Evolutionary conservation across 164 flowering plant species (phyloP), one percentile per base, ranked within the genome.

Genomic region (Chimonanthus salicifolius): DNA sequence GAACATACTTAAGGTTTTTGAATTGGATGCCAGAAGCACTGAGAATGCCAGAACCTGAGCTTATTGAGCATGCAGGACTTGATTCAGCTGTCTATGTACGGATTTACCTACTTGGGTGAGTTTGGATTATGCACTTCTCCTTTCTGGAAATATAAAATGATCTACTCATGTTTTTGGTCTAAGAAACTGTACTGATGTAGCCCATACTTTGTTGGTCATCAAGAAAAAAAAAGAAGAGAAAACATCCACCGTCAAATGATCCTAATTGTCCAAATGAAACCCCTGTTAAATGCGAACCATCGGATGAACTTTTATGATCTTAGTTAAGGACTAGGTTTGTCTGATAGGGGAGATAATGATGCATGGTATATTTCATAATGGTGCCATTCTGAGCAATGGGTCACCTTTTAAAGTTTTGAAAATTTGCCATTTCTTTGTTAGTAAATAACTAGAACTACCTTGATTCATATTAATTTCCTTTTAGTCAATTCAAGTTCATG

Each of bases 1-100:
- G 80, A 75, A 87, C 92, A 11, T 94, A 94, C 75, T 8, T 85
- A n/a, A 86, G 75, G 80, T 94, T 94, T 73, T 78, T 85, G 76
- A 94, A 85, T 50, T 94, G 98, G 98, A 90, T 90, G 94, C 97
- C 92, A 75, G 92, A 89, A 49, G 97, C 98, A 46, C 72, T 92
- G 76, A 83, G 78, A 75, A 94, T 94, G 97, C 97, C 97, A 9
- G 90, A 92, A 76, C 92, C 84, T 7, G 98, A 94, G 88, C 92
- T 94, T 67, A 88, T 91, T 71, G 88, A 89, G 2, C 98, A 94
- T 71, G 98, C 98, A 21, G 97, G 97, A 54, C 92, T 94, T 72
- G 98, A 94, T 78, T 90, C 98, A 71, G 90, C 89, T 75, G 96
- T 84, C 0, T 90, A 83, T 75, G 84, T 94, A 54, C 81, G 98